Base-by-base conservation (phyloP, 2,329 filamentous ascomycete species). In the Clathrospora elynae region DNA sequence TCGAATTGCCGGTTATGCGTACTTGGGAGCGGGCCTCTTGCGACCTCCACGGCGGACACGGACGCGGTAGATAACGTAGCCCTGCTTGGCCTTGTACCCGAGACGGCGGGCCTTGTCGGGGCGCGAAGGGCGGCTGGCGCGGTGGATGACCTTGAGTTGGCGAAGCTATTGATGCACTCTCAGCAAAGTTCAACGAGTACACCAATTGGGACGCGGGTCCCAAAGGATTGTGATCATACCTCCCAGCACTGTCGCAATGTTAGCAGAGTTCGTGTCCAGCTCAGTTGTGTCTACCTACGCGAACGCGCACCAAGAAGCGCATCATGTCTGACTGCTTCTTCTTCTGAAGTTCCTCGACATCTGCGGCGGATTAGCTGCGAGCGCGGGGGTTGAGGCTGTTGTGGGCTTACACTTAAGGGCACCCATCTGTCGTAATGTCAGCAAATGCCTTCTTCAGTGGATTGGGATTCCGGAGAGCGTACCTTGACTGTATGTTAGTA, bases 321-420 rank as follows among this genome's bases (percentile, higher is more conserved):
- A 97, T 89, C 75, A 99, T 88, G 85, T 99, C 93, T 78, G 90
- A 96, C 87, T 99, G 93, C 90, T 99, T 99, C 90, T 96, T 96
- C 90, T 99, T 97, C 80, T 96, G 90, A 83, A 99, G 88, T 86
- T 99, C 93, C 86, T 99, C 95, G 81, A 99, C 90, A 84, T 73
- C 61, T 65, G 37, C 35, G 22, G 32, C 35, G 35, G 11, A 52
- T 64, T 51, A 64, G 57, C 46, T 44, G 96, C 33, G 40, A 14
- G 28, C 39, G 33, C 32, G 34, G 22, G n/a, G 19, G 29, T 34
- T 41, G 40, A 32, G 36, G 12, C 7, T 12, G 34, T 29, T 52
- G 23, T 30, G 34, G 12, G 46, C 59, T 49, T 57, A 65, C 61
- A 99, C 83, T 99, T 99, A 79, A 96, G 90, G 83, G 92, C 92